Conservation (phyloP, 768 basidiomycete genomes). For the Mycena maculata region DNA sequence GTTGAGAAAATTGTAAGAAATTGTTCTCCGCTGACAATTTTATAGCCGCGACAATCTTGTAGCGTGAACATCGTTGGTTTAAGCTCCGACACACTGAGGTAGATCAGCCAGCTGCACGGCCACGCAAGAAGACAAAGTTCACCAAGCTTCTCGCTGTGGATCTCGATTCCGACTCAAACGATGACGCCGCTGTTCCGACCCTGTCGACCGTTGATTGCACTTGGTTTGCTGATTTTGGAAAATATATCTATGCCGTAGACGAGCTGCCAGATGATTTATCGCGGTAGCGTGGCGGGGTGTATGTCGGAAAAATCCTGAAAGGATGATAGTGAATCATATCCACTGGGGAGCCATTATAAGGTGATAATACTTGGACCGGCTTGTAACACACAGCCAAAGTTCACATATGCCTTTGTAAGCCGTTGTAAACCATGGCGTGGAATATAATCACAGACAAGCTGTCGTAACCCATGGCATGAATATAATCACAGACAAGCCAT, state of each 20-base stretch:
- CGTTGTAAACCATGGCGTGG: no score
- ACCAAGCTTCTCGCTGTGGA: neutral
- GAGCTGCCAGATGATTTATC: neutral
- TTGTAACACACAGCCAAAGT: no score
- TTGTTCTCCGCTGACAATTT: neutral
- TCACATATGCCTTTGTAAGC: no score
- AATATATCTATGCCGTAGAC: neutral
- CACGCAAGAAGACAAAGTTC: neutral
- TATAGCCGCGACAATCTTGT: no score
- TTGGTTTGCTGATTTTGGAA: conserved; percentile 1
- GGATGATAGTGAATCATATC: no score
- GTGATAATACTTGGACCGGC: no score
- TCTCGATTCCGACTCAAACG: neutral
- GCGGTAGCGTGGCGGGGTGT: conserved; percentile 14
- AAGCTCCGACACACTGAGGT: neutral
- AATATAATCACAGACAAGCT: no score
- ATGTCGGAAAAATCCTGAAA: no score
- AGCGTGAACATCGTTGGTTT: neutral
- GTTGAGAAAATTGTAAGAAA: conserved; percentile 4
- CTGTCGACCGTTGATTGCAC: neutral
- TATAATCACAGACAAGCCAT: no score
- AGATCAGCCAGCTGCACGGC: neutral
- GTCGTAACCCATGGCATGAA: no score
- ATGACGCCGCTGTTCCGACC: neutral
- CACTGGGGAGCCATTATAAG: no score